Evolutionary conservation across 768 basidiomycete species (phyloP), one percentile per base, ranked within the genome.

Genomic region (Suillus lakei): DNA sequence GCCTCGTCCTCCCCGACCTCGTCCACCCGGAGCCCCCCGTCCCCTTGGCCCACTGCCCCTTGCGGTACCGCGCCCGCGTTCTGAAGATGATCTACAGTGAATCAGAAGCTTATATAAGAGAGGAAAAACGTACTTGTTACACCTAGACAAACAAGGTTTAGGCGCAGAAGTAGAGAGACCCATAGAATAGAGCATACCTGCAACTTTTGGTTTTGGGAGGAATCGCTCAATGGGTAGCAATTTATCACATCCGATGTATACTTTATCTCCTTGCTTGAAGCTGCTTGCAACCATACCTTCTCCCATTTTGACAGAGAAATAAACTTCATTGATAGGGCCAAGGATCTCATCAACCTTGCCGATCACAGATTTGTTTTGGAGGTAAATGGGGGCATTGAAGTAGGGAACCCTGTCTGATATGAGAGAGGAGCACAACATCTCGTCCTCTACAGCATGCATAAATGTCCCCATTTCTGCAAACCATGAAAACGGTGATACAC

Each of bases 311-410:
- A 99, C 86, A 3, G 96, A 96, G 75, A 99, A 99, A 79, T 89
- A 99, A 65, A 99, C 96, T 76, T 99, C 95, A 76, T 98, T 99
- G 77, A 99, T 96, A 18, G 98, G 97, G 3, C 98, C 98, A n/a
- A 99, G 86, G 70, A 99, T 99, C 79, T 99, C 98, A 79, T 99
- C 98, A 48, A 99, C 92, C 81, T 98, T 98, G 67, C 98, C 97
- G 67, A 99, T 95, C 69, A 88, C 84, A 12, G 95, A 93, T 80
- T 98, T 99, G 79, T 98, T 98, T 83, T 94, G 90, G 61, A 99
- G 86, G 78, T 97, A 99, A 75, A 99, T 95, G 58, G 97, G 96
- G 0, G 97, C 96, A 77, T 99, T 99, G 87, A 99, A 99, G 79
- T 96, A 97, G 0, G 98, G 98, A 32, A 99, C 95, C 82, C 93